Evolutionary conservation across 106 monocot species (phyloP).

Genomic region (Ottelia alismoides): DNA sequence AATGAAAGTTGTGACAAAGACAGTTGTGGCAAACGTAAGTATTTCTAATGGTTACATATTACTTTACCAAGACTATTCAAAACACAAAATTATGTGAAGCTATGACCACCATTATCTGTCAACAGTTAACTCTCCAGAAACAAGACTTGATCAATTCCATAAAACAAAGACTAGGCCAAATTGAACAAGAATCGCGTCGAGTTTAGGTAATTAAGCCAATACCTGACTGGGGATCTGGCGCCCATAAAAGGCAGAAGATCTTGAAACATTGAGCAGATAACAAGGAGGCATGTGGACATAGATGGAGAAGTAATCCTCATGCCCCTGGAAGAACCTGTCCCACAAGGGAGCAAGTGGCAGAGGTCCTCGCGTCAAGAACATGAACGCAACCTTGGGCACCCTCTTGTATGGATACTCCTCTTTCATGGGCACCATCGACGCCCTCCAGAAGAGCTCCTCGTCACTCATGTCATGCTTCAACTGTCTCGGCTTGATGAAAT

Average conservation of each 20-base stretch:
- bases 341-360: constrained; percentile 62
- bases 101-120: no score
- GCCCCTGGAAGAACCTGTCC: constrained; percentile 68
- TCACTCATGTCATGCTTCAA: constrained; percentile 9
- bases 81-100: no score
- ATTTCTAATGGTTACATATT: no score
- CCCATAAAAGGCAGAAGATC: constrained; percentile 54
- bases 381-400: constrained; percentile 78
- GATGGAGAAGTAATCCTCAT: constrained; percentile 45
- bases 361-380: constrained; percentile 63
- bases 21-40: no score
- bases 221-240: constrained; percentile 81
- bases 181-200: no score
- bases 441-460: constrained; percentile 12
- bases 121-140: no score
- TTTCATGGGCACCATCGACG: no score
- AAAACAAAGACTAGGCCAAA: no score
- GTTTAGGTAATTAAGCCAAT: background rate
- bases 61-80: no score
- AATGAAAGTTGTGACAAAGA: no score
- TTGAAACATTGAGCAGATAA: constrained; percentile 48
- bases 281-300: constrained; percentile 57
- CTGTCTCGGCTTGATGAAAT: constrained; percentile 5
- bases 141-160: background rate
- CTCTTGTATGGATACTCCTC: no score